Evolutionary conservation across 192 early-diverging fungal genomes (phyloP), one percentile per base, ranked within the genome.

Genomic region (Coemansia sp.): DNA sequence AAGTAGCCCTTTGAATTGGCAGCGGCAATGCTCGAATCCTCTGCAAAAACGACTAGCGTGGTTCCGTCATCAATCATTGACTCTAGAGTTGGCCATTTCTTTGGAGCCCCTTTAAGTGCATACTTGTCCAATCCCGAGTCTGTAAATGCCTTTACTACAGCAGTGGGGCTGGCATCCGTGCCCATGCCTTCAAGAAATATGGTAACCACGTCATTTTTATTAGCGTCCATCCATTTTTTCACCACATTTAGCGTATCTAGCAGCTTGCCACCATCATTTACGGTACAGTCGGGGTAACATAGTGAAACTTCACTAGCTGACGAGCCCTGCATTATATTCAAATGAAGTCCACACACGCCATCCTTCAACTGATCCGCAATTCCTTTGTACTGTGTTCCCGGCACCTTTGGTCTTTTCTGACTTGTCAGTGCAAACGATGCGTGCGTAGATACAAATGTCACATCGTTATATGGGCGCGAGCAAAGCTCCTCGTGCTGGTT

Each of bases 401-500:
- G 73, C 22, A 48, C 47, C 7, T 64, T 49, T 7, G 72, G 68
- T 18, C 47, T 64, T 9, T 53, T 31, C 18, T 44, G 55, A 30
- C 30, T 56, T 19, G 66, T 69, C 58, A 65, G n/a, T 1, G 78
- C 78, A 49, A 72, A 74, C 44, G 78, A 81, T 14, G 78, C 78
- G 14, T 75, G 78, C 9, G 78, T 81, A 18, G 72, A 74, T 27
- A 71, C 54, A 27, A 38, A 65, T 5, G 78, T 64, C 12, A 81
- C 68, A 14, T 75, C 73, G 54, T 81, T 81, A 44, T 71, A 81
- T 64, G 73, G 51, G 18, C 78, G 72, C 30, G 62, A 49, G 31
- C 78, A 81, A 28, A 81, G 78, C 65, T 75, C 71, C 26, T 56
- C 57, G 38, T 74, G 68, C 23, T 74, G 72, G 60, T 81, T 81